Conservation (phyloP, 768 basidiomycete genomes). For the Auriscalpium orientale region DNA sequence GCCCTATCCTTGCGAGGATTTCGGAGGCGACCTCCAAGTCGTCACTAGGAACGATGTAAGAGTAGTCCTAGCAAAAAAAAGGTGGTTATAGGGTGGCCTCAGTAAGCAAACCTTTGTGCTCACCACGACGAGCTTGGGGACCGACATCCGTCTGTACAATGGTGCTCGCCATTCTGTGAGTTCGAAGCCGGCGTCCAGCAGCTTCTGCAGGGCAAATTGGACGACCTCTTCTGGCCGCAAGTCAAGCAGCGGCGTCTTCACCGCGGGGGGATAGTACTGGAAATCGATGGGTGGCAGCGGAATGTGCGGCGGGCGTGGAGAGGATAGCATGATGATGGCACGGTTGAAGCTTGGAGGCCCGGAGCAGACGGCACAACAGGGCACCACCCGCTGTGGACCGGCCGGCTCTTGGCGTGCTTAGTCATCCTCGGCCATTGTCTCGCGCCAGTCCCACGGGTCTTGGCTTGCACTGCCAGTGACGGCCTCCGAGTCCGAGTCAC, state of each 20-base stretch:
- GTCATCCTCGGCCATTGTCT: too few species aligned
- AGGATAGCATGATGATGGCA: neutral
- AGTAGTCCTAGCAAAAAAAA: neutral
- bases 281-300: neutral
- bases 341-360: neutral
- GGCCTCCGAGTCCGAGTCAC: too few species aligned
- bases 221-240: neutral
- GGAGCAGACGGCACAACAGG: neutral
- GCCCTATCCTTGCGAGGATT: neutral
- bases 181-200: neutral
- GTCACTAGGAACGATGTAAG: neutral
- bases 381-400: too few species aligned
- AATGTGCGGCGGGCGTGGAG: neutral
- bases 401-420: too few species aligned
- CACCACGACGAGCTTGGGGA: neutral
- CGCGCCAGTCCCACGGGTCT: too few species aligned
- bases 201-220: neutral
- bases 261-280: neutral
- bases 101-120: too few species aligned
- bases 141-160: neutral
- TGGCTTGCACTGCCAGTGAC: too few species aligned
- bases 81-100: neutral
- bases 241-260: neutral
- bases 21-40: neutral
- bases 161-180: neutral